These are phyloP conservation scores for Diaporthe capsici DNA, from an alignment of 2,329 filamentous ascomycete species.

Conservation along the genomic window DNA sequence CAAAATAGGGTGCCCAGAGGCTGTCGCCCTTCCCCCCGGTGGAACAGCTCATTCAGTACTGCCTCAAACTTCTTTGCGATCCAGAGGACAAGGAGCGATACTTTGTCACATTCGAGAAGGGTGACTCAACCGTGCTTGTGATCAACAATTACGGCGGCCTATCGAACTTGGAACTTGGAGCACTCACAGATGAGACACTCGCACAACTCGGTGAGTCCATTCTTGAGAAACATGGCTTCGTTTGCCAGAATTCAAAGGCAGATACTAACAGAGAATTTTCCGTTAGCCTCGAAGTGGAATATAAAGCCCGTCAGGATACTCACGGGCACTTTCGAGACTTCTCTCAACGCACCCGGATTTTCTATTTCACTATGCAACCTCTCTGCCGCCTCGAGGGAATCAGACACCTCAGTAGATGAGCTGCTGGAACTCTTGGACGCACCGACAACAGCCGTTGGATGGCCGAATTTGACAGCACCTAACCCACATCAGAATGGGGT, in stretches of 20 bases:
- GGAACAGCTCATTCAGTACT: slow-evolving; percentile 56
- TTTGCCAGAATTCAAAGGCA: background rate
- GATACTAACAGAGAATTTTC: background rate
- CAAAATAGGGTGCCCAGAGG: slow-evolving; percentile 52
- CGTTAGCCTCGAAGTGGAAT: slow-evolving; percentile 55
- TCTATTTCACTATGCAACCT: slow-evolving; percentile 68
- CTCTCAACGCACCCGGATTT: slow-evolving; percentile 69
- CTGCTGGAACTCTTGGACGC: slow-evolving; percentile 63
- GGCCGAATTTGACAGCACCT: slow-evolving; percentile 55
- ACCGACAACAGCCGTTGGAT: slow-evolving; percentile 64
- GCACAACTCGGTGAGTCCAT: slow-evolving; percentile 55
- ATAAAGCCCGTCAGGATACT: slow-evolving; percentile 63
- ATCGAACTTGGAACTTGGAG: slow-evolving; percentile 67
- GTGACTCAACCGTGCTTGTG: slow-evolving; percentile 64
- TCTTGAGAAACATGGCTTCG: background rate
- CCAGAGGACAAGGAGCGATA: slow-evolving; percentile 66
- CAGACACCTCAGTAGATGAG: slow-evolving; percentile 48
- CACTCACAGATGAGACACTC: slow-evolving; percentile 66
- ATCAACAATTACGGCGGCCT: slow-evolving; percentile 72
- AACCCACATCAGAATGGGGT: background rate
- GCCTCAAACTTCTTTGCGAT: slow-evolving; percentile 67
- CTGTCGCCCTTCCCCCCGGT: slow-evolving; percentile 58
- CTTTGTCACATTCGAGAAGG: slow-evolving; percentile 61
- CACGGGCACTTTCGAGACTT: slow-evolving; percentile 64
- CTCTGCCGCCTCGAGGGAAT: slow-evolving; percentile 50